Conservation (phyloP, 2,329 filamentous ascomycete species). For the Aspergillus puulaauensis region DNA sequence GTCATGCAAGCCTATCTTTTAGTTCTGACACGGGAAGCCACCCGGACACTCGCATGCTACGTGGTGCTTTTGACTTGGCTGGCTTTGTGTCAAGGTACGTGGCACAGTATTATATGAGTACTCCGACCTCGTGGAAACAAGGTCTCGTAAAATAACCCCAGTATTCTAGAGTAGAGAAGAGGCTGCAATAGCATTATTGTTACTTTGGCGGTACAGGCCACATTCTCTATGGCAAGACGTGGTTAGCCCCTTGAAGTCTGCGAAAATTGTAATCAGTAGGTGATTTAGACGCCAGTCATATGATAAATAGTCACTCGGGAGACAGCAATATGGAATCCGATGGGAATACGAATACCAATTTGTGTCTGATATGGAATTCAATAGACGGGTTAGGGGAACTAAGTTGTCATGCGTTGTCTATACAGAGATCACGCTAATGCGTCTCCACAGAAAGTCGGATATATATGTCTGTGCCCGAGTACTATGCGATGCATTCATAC, state of each 20-base stretch:
- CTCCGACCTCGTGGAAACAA: background rate
- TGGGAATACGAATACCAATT: background rate
- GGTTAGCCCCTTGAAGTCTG: background rate
- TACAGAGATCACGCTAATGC: background rate
- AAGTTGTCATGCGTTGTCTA: background rate
- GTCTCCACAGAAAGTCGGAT: background rate
- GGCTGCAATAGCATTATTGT: background rate
- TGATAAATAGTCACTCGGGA: background rate
- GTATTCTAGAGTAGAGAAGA: background rate
- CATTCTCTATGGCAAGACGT: background rate
- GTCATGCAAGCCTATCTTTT: background rate
- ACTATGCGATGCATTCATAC: too few species aligned
- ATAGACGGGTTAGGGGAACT: background rate
- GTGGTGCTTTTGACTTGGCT: background rate
- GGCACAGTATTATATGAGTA: background rate
- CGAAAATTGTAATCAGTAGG: background rate
- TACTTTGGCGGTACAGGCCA: background rate
- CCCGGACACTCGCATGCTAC: background rate
- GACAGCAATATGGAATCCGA: background rate
- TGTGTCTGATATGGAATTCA: background rate
- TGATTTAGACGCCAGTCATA: background rate
- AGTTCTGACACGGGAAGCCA: constrained; percentile 3
- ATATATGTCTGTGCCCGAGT: background rate
- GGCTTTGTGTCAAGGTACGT: background rate
- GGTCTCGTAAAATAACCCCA: background rate